Evolutionary conservation across 2,329 filamentous ascomycete genomes (phyloP).

Genomic region (Epichloe scottii): DNA sequence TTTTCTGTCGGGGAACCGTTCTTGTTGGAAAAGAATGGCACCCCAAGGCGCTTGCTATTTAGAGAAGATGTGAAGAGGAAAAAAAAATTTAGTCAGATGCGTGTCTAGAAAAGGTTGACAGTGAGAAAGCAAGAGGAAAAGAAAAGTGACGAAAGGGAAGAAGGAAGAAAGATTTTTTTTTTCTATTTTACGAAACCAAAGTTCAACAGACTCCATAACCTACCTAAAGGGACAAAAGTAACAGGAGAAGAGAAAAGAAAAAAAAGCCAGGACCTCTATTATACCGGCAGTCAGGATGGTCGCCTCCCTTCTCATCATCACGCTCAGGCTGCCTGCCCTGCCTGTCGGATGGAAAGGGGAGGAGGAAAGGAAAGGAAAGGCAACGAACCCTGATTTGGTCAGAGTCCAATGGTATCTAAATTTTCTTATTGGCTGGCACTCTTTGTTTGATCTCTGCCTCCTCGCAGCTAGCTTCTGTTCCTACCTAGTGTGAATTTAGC

Average conservation of each 20-base stretch:
- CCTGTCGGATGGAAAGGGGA: no score
- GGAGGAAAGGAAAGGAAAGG: no score
- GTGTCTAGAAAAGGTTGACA: not conserved
- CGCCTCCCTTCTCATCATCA: not conserved
- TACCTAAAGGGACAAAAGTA: not conserved
- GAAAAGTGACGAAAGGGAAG: not conserved
- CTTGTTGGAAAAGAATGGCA: not conserved
- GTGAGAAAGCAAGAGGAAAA: not conserved
- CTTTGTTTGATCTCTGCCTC: no score
- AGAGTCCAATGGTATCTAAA: no score
- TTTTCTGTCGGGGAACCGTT: not conserved
- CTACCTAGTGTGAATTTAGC: no score
- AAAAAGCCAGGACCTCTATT: no score
- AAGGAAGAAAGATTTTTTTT: not conserved
- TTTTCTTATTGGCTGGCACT: no score
- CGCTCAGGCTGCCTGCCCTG: no score
- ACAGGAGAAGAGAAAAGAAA: not conserved
- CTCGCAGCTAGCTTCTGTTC: no score
- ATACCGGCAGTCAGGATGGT: no score
- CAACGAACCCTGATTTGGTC: no score
- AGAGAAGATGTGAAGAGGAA: not conserved
- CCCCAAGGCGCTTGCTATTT: not conserved
- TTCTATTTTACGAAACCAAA: no score
- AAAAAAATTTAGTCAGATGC: not conserved
- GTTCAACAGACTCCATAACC: not conserved